Base-by-base conservation (phyloP, 306 rosid species). In the Acacia confusa region DNA sequence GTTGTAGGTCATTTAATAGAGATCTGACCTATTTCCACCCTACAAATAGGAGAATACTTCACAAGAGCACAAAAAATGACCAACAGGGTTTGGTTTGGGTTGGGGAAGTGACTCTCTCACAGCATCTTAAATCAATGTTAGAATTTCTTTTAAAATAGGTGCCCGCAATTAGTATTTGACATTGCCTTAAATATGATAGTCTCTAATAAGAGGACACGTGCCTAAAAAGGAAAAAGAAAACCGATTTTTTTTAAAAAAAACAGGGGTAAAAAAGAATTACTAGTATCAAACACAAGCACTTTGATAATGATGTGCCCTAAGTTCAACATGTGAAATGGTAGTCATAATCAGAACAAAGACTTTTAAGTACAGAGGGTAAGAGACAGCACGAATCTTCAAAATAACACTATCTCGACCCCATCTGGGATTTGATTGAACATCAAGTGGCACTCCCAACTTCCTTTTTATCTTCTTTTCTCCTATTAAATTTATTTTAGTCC, bases 311-410 rank as follows among this genome's bases (percentile, higher is more conserved):
- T 82, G 81, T 53, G 82, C 40, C 53, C 52, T 13, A 71, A 77
- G 38, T 69, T 74, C 47, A 81, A 80, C 81, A 74, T 71, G 83
- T 38, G 83, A 88, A 88, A 85, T 92, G 91, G 88, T 22, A 85
- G 94, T 90, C 94, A 81, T 83, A 84, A 85, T 92, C 91, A 25
- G 48, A 74, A 24, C 64, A 78, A 81, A 82, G 91, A 92, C 90
- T 89, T 89, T 89, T 43, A 60, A 84, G 84, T 65, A 75, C 83
- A 84, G 82, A 17, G 70, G 76, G 45, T 67, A 84, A 92, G 88
- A 90, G 94, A 90, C 97, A 94, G 83, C 90, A 84, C 90, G 94
- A 92, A 94, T 94, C 92, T 92, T 83, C 83, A 89, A 87, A 84
- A 87, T 74, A 87, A 80, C 84, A 79, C 86, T 84, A 72, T 78